A percentile compares a stretch with the other conserved stretches of the same genome.
Conservation (phyloP, 2,329 filamentous ascomycete genomes). For the Ceratocystis eucalypticola region DNA sequence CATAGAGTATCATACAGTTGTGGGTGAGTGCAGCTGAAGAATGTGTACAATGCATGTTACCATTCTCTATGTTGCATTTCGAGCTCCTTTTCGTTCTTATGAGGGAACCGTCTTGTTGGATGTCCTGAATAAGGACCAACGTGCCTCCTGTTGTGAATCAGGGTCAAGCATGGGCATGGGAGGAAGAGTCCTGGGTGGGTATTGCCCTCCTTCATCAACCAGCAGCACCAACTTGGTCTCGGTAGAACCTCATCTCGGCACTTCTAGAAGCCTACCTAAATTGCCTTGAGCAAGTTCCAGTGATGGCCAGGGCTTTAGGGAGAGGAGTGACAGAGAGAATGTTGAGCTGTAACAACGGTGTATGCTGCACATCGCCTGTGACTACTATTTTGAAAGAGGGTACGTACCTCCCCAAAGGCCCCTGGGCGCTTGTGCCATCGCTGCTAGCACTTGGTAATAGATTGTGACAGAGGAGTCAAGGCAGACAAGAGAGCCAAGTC, state of each 20-base stretch:
- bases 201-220: neutral
- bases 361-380: neutral
- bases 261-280: conserved; percentile 2
- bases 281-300: neutral
- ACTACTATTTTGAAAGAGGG: neutral
- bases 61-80: neutral
- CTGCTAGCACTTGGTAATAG: neutral
- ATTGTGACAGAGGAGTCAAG: neutral
- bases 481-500: neutral
- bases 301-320: neutral
- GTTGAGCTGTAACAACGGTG: neutral
- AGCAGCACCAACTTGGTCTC: neutral
- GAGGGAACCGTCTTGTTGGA: neutral
- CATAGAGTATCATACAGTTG: neutral
- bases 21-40: neutral
- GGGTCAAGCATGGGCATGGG: neutral
- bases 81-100: neutral
- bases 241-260: neutral
- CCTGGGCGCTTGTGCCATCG: neutral
- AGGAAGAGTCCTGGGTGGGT: neutral
- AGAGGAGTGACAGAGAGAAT: neutral
- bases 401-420: neutral
- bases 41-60: neutral
- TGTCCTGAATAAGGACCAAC: neutral
- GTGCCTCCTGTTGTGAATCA: neutral